Conservation (phyloP, 129 eudicot genomes). For the Tagetes erecta region DNA sequence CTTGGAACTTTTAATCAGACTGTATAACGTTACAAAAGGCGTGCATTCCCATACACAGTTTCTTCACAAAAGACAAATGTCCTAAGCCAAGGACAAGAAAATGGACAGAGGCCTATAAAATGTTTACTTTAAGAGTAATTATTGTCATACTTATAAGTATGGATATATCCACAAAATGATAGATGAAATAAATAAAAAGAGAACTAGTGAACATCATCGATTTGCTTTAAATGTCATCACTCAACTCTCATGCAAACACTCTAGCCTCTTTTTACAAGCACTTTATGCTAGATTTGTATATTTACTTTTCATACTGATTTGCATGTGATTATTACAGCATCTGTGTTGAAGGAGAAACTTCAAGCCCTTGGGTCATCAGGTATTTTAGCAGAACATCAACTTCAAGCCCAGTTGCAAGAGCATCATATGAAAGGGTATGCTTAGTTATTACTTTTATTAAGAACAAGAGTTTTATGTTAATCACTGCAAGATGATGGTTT, state of each 20-base stretch:
- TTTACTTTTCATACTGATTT: conserved; percentile 32
- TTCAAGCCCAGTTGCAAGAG: conserved; percentile 96
- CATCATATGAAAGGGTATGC: conserved; percentile 92
- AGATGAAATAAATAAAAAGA: not conserved
- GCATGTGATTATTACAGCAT: conserved; percentile 53
- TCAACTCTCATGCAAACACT: conserved; percentile 12
- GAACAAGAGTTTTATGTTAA: not conserved
- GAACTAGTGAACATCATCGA: not conserved
- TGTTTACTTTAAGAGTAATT: not conserved
- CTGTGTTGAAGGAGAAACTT: conserved; percentile 95
- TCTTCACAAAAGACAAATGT: conserved; percentile 4
- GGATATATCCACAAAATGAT: not conserved
- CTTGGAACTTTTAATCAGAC: conserved; percentile 15
- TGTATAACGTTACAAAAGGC: conserved; percentile 9
- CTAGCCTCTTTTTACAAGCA: conserved; percentile 18
- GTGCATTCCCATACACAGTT: not conserved
- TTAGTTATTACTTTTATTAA: not conserved
- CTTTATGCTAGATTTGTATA: conserved; percentile 7
- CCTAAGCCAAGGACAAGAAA: conserved; percentile 10
- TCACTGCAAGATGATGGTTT: conserved; percentile 18
- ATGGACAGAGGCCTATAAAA: conserved; percentile 2
- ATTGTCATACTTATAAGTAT: not conserved
- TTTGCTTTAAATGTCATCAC: not conserved
- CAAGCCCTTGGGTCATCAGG: conserved; percentile 96
- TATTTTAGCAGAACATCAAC: conserved; percentile 95